Conservation (phyloP, 164 flowering plant species). For the Aristolochia californica region DNA sequence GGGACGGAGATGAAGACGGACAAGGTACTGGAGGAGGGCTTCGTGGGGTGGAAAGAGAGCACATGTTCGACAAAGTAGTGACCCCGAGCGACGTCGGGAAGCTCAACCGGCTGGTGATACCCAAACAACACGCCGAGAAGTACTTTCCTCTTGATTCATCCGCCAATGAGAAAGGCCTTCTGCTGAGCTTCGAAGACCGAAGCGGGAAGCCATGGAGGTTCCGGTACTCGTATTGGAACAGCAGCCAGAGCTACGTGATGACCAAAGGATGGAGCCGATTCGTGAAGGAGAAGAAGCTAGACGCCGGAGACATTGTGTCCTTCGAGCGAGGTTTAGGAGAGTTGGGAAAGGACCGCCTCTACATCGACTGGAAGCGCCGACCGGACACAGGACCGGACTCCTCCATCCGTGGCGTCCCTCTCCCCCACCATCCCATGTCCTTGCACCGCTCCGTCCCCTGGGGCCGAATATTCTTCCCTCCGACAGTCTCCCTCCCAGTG, state of each 20-base stretch:
- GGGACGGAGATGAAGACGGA: background rate
- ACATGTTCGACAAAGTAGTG: constrained; percentile 93
- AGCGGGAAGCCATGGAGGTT: constrained; percentile 82
- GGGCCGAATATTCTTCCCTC: constrained; percentile 21
- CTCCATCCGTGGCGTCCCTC: constrained; percentile 6
- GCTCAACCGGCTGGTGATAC: constrained; percentile 83
- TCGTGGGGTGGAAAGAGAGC: constrained; percentile 40
- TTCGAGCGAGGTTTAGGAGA: constrained; percentile 68
- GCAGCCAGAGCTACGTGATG: constrained; percentile 99
- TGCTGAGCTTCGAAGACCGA: constrained; percentile 75
- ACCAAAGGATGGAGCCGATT: constrained; percentile 98
- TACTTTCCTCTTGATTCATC: constrained; percentile 77
- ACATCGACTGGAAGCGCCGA: constrained; percentile 77
- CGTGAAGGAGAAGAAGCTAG: constrained; percentile 89
- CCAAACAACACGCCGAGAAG: constrained; percentile 95
- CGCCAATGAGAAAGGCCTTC: constrained; percentile 62
- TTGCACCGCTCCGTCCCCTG: constrained; percentile 23
- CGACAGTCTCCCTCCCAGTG: constrained; percentile 1
- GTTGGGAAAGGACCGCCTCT: constrained; percentile 37
- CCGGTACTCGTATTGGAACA: constrained; percentile 94
- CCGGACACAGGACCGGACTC: constrained; percentile 27
- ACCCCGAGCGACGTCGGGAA: constrained; percentile 97
- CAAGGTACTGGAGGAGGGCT: background rate
- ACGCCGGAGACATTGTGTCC: constrained; percentile 86
- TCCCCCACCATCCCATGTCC: constrained; percentile 8